Conservation (phyloP, 108 stramenopile genomes). For the Nannochloropsis gaditana region DNA sequence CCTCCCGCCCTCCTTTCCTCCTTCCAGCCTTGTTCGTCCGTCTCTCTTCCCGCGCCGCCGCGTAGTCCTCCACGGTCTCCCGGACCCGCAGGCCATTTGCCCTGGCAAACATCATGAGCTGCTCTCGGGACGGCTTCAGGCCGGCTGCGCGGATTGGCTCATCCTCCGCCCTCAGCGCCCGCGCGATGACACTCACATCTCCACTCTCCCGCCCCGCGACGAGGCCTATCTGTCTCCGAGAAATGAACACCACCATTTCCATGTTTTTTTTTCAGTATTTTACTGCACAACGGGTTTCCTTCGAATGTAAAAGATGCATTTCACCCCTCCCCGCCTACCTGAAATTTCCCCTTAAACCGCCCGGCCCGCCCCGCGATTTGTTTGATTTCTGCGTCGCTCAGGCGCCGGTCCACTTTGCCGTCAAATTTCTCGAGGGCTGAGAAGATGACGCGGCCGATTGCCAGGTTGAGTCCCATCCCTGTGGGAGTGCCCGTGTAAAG, state of each 20-base stretch:
- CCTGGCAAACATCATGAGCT: not conserved
- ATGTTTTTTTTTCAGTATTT: no score
- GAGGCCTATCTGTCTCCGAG: not conserved
- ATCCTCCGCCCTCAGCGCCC: not conserved
- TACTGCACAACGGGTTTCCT: no score
- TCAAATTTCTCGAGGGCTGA: constrained; percentile 66
- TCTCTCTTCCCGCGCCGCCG: not conserved
- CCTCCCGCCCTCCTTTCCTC: not conserved
- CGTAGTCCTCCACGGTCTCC: constrained; percentile 19
- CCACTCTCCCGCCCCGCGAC: not conserved
- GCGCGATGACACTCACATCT: not conserved
- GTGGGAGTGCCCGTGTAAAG: not conserved
- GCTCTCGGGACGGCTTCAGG: not conserved
- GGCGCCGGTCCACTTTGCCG: constrained; percentile 56
- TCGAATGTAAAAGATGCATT: no score
- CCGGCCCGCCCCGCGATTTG: constrained; percentile 87
- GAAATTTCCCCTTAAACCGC: constrained; percentile 37
- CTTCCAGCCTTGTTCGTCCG: not conserved
- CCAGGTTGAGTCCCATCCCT: constrained; percentile 79
- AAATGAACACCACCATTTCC: not conserved
- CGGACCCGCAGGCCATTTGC: not conserved
- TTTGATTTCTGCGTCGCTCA: constrained; percentile 60
- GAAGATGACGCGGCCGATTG: constrained; percentile 76
- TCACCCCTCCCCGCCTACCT: not conserved
- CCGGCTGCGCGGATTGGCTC: not conserved